Base-by-base conservation (phyloP, 257 asterid genomes). In the Nicotiana tomentosiformis region DNA sequence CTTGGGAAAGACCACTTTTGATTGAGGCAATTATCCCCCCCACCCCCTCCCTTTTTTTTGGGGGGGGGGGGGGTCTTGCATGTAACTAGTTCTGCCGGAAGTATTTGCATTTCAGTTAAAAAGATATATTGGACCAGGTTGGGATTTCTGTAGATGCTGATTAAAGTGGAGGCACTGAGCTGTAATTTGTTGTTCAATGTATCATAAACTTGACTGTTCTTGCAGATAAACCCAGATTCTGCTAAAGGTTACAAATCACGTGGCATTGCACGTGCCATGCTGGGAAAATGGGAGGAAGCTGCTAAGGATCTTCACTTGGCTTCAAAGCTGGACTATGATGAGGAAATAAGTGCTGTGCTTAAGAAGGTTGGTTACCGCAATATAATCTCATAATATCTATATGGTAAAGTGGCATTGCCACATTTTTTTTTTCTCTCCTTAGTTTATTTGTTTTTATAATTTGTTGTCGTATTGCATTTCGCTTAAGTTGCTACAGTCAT, bases 161-260 rank as follows among this genome's bases (percentile, higher is more conserved):
- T 53, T 53, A 3, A 10, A 3, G 17, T 53, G 18, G 64, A 57
- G 64, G 64, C 64, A 57, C 23, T 57, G 64, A 57, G 64, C n/a
- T 68, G 77, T 53, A 29, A 57, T 32, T 57, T 49, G 2, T 10
- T 66, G 60, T 61, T 70, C 15, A 39, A 32, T 43, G 30, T n/a
- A 64, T 86, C n/a, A 80, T 39, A n/a, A 16, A 65, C 14, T 72
- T 66, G 10, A 17, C 84, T 12, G 56, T 77, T 46, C 43, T 56
- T 70, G 26, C 91, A 95, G 99, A 91, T 95, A 81, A 95, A 95
- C 83, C 96, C 99, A 33, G 99, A 95, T 87, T 95, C 99, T 84
- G 99, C 99, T 51, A 95, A 94, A 87, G 99, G 98, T 80, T 95
- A 95, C 88, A 95, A 95, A 87, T 88, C 98, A 7, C 97, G 97